These are phyloP conservation scores for Aschersonia sp. DNA, from an alignment of 2,329 filamentous ascomycete species.

Conservation along the genomic window DNA sequence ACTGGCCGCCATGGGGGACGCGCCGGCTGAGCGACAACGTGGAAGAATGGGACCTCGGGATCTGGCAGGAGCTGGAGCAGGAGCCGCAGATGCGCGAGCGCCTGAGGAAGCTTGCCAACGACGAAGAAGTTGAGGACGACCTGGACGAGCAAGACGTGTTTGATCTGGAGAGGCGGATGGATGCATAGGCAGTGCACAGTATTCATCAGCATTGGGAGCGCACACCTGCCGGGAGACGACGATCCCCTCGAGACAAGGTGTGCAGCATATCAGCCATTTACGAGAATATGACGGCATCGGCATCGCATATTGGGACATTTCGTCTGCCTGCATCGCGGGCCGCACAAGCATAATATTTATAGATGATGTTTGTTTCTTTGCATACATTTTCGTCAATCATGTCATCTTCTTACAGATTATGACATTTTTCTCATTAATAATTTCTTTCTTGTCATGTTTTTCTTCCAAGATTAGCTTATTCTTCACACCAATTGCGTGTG, in stretches of 20 bases:
- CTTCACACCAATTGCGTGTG: no score
- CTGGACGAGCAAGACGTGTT: slow-evolving; percentile 8
- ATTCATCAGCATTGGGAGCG: neutral
- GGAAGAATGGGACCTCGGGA: slow-evolving; percentile 36
- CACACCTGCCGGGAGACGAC: no score
- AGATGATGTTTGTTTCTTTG: no score
- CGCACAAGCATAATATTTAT: no score
- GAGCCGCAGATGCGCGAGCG: slow-evolving; percentile 28
- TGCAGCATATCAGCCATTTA: neutral
- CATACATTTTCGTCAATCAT: no score
- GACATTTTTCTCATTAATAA: no score
- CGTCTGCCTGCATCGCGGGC: neutral
- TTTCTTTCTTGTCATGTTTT: no score
- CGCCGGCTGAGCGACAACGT: slow-evolving; percentile 18
- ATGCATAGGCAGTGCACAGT: neutral
- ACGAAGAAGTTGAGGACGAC: slow-evolving; percentile 14
- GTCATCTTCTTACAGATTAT: no score
- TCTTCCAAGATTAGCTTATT: no score
- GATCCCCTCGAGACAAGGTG: no score
- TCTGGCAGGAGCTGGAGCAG: slow-evolving; percentile 45
- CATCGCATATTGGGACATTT: neutral
- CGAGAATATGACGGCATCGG: neutral
- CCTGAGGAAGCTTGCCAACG: slow-evolving; percentile 24
- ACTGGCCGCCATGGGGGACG: slow-evolving; percentile 27
- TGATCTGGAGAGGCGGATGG: slow-evolving; percentile 2